phyloP scores from a whole-genome alignment of 108 stramenopile genomes.

The Skeletonema grethae region DNA sequence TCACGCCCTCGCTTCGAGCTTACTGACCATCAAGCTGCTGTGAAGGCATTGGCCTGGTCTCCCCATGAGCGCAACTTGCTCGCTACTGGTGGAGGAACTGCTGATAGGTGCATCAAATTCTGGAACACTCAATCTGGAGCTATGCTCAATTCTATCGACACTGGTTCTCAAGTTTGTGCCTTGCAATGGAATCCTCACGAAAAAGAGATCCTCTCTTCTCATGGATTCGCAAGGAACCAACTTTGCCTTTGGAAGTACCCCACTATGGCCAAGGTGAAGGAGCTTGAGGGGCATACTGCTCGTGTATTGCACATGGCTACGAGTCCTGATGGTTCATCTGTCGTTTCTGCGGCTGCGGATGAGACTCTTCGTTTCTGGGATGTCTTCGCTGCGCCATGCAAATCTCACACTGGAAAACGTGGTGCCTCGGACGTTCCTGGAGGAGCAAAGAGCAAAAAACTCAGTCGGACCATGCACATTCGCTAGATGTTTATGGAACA shows the following conservation, averaged over 20 bases:
- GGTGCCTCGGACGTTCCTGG: slow-evolving; percentile 46
- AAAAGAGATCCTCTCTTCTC: slow-evolving; percentile 95
- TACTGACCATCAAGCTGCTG: slow-evolving; percentile 94
- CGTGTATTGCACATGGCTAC: slow-evolving; percentile 90
- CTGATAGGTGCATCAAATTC: slow-evolving; percentile 98
- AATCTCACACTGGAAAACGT: slow-evolving; percentile 46
- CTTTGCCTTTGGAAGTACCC: slow-evolving; percentile 97
- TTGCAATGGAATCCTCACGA: slow-evolving; percentile 95
- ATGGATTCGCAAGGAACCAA: slow-evolving; percentile 98
- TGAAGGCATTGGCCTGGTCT: slow-evolving; percentile 99
- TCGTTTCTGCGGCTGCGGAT: slow-evolving; percentile 97
- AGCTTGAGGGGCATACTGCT: slow-evolving; percentile 94
- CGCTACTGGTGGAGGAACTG: slow-evolving; percentile 97
- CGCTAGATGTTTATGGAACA: slow-evolving; percentile 33
- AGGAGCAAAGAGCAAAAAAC: slow-evolving; percentile 52
- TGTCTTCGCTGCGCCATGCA: slow-evolving; percentile 86
- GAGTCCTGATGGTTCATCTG: slow-evolving; percentile 93
- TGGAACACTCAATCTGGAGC: slow-evolving; percentile 98
- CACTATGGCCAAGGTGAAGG: slow-evolving; percentile 93
- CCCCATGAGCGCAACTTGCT: slow-evolving; percentile 95
- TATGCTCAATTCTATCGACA: slow-evolving; percentile 95
- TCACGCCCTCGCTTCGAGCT: slow-evolving; percentile 73
- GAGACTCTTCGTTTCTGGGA: slow-evolving; percentile 99
- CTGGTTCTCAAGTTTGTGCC: slow-evolving; percentile 97
- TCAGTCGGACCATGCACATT: slow-evolving; percentile 67